Evolutionary conservation across 345 rosid species (phyloP).

Genomic region (Eucalyptus curtisii): DNA sequence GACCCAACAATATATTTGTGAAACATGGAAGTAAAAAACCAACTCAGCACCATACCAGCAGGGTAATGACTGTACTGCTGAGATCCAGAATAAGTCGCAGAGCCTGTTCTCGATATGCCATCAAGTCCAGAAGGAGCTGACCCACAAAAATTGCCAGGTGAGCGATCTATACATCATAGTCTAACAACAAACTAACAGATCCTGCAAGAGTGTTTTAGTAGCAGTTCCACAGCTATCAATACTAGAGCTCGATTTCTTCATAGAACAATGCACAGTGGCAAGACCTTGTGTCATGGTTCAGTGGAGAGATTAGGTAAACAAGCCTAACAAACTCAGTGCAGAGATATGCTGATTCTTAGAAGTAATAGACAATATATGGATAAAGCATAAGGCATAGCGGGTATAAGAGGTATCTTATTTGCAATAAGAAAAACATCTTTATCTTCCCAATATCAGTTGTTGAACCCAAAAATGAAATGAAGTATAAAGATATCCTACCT

Average conservation of each 20-base stretch:
- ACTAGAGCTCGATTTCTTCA: not conserved
- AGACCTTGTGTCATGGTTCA: not conserved
- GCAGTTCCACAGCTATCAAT: not conserved
- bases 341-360: not conserved
- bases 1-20: not conserved
- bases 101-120: slow-evolving; percentile 98
- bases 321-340: not conserved
- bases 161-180: not conserved
- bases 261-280: not conserved
- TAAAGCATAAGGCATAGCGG: not conserved
- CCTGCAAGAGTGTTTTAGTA: not conserved
- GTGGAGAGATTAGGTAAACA: not conserved
- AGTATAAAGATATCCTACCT: slow-evolving; percentile 25
- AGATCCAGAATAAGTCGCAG: slow-evolving; percentile 91
- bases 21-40: not conserved
- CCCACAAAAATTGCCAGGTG: not conserved
- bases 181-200: not conserved
- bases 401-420: not conserved
- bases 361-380: not conserved
- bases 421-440: not conserved
- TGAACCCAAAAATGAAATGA: not conserved
- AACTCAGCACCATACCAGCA: slow-evolving; percentile 62
- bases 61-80: slow-evolving; percentile 94
- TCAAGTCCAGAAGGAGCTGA: slow-evolving; percentile 89
- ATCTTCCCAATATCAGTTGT: not conserved